Conservation (phyloP, 2,329 filamentous ascomycete species). For the Monilinia polystroma region DNA sequence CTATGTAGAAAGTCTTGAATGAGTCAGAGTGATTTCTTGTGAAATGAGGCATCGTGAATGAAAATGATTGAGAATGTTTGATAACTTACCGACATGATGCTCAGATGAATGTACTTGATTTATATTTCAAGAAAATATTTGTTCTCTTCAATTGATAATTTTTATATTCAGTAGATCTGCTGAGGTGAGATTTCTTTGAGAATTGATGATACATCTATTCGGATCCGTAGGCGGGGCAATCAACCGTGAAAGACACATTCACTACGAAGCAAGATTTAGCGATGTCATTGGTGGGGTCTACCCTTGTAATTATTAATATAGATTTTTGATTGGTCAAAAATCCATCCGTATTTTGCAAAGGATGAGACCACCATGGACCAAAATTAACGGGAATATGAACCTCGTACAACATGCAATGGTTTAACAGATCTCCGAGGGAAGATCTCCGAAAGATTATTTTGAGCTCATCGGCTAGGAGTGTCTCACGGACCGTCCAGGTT, state of each 20-base stretch:
- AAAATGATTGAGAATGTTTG: constrained; percentile 1
- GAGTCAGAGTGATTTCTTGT: constrained; percentile 28
- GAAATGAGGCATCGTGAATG: constrained; percentile 18
- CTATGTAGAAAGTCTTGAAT: constrained; percentile 64
- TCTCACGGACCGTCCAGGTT: neutral
- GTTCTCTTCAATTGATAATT: neutral
- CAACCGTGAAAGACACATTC: neutral
- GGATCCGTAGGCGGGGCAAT: constrained; percentile 21
- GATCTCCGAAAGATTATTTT: constrained; percentile 11
- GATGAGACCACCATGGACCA: neutral
- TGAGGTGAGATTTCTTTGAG: constrained; percentile 20
- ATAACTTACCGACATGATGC: constrained; percentile 21
- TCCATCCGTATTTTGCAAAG: neutral
- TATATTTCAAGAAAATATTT: constrained; percentile 3
- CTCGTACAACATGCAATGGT: neutral
- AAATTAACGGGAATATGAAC: neutral
- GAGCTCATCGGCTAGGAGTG: neutral
- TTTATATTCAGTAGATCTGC: constrained; percentile 5
- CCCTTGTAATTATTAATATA: constrained; percentile 5
- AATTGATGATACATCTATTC: neutral
- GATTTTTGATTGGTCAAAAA: constrained; percentile 12
- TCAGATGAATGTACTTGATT: neutral
- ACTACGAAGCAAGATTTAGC: constrained; percentile 12
- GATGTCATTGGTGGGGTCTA: constrained; percentile 14
- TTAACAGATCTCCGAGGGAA: constrained; percentile 3